A percentile compares a stretch with the other conserved stretches of the same genome.
Evolutionary conservation across 176 grass and related monocot genomes (phyloP).

Genomic region (Eragrostis curvula): DNA sequence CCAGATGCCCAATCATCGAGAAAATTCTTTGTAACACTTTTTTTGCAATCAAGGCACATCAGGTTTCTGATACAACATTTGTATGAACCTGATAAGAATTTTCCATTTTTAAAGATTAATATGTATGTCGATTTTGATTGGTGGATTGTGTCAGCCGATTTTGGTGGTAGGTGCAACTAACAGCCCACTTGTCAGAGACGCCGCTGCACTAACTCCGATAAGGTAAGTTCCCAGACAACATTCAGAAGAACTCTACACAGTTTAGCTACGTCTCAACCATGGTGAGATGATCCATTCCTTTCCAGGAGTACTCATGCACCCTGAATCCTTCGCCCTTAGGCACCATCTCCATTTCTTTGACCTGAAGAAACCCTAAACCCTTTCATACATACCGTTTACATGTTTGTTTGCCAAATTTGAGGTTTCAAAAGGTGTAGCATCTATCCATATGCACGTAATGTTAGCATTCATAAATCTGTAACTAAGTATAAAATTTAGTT

Average conservation of each 20-base stretch:
- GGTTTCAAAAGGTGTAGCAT: too few relatives aligned
- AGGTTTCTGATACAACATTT: not conserved
- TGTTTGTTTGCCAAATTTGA: not conserved
- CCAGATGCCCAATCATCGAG: too few relatives aligned
- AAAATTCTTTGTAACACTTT: not conserved
- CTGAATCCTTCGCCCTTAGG: not conserved
- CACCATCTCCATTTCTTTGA: not conserved
- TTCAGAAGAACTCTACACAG: not conserved
- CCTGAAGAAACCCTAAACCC: not conserved
- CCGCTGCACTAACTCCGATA: not conserved
- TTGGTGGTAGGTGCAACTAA: conserved; percentile 19
- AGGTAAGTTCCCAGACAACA: not conserved
- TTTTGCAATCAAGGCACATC: not conserved
- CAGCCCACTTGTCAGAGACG: not conserved
- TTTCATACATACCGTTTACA: not conserved
- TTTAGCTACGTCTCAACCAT: not conserved
- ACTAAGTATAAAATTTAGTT: too few relatives aligned
- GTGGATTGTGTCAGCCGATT: not conserved
- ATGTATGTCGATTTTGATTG: not conserved
- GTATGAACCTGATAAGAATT: not conserved
- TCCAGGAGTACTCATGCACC: not conserved
- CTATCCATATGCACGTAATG: too few relatives aligned
- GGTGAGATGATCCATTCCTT: not conserved
- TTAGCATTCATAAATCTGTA: too few relatives aligned
- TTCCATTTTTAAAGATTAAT: not conserved